These are phyloP conservation scores for Fomitopsis serialis DNA, from an alignment of 768 basidiomycete species.

Conservation along the genomic window DNA sequence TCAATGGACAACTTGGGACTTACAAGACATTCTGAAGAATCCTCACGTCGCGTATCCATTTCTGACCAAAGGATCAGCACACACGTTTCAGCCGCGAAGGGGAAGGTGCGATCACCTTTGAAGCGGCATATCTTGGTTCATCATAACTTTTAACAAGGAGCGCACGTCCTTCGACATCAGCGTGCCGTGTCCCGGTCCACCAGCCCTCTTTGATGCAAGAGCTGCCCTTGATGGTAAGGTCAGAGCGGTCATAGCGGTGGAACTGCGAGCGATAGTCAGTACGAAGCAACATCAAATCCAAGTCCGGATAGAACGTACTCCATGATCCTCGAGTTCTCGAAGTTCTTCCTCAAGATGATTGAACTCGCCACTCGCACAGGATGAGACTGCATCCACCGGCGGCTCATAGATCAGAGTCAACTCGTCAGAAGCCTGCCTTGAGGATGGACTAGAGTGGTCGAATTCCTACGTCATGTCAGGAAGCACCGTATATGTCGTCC, in stretches of 20 bases:
- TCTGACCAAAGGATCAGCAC: constrained; percentile 24
- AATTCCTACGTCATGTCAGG: no score
- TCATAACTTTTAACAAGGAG: constrained; percentile 42
- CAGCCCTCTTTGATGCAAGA: constrained; percentile 36
- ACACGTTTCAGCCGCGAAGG: no score
- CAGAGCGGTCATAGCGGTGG: constrained; percentile 43
- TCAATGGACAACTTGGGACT: not conserved
- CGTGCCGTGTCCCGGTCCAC: constrained; percentile 41
- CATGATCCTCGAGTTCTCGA: no score
- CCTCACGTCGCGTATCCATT: constrained; percentile 47
- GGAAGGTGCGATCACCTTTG: constrained; percentile 22
- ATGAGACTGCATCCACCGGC: no score
- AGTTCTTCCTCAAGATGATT: no score
- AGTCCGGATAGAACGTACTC: no score
- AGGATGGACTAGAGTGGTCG: no score
- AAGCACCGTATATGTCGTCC: no score
- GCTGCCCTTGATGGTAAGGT: constrained; percentile 34
- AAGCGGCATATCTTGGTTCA: constrained; percentile 24
- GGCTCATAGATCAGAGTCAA: no score
- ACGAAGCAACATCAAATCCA: no score
- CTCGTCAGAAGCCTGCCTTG: no score
- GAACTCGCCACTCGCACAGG: no score
- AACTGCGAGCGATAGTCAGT: constrained; percentile 34
- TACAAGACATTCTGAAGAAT: constrained; percentile 46
- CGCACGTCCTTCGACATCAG: constrained; percentile 33